A percentile compares a stretch with the other conserved stretches of the same genome.
These are phyloP conservation scores for Raphanus hybrid DNA, from an alignment of 441 rosid genomes.

Conservation along the genomic window DNA sequence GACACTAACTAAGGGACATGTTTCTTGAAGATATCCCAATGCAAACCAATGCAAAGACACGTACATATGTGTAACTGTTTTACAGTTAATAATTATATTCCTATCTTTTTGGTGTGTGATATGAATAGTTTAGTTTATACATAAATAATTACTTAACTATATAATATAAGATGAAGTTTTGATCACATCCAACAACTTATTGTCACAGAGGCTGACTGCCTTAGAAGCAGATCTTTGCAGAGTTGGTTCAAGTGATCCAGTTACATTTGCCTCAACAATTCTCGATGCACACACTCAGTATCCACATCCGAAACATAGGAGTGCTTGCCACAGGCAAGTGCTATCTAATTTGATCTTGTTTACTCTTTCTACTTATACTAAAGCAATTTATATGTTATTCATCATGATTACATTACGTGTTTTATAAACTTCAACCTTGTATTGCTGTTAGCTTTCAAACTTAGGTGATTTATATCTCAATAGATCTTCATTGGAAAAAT, in stretches of 20 bases:
- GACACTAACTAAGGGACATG: too few species aligned
- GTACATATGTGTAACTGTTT: too few species aligned
- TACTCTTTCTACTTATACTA: background rate
- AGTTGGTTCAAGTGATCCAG: slow-evolving; percentile 29
- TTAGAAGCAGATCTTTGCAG: slow-evolving; percentile 66
- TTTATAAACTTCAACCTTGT: background rate
- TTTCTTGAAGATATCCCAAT: too few species aligned
- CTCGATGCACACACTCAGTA: slow-evolving; percentile 59
- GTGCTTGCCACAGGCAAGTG: slow-evolving; percentile 62
- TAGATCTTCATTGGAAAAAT: background rate
- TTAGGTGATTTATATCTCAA: background rate
- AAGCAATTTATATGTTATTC: background rate
- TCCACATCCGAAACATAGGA: slow-evolving; percentile 61
- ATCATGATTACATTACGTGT: background rate
- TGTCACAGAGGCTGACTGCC: slow-evolving; percentile 58
- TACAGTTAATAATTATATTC: too few species aligned
- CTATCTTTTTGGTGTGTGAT: too few species aligned
- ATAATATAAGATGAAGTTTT: too few species aligned
- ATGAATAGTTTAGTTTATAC: too few species aligned
- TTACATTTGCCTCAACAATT: slow-evolving; percentile 48
- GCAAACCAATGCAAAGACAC: too few species aligned
- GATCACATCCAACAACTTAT: background rate
- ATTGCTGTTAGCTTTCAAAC: too few species aligned
- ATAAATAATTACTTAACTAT: too few species aligned
- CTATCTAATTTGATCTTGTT: background rate